Base-by-base conservation (phyloP, 441 rosid species). In the Jatropha podagrica region DNA sequence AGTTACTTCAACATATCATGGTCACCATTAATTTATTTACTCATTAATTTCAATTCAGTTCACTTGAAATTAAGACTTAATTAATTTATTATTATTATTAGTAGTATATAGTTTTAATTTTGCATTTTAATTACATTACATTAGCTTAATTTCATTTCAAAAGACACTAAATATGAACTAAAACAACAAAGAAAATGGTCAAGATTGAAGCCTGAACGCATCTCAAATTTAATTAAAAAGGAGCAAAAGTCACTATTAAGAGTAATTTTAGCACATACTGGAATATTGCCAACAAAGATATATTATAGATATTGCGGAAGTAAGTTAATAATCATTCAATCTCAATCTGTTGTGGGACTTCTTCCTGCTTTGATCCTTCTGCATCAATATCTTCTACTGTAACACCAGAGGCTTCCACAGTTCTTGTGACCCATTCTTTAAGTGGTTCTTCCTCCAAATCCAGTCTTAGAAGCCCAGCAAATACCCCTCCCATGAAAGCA, bases 381-480 rank as follows among this genome's bases (percentile, higher is more conserved):
- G 49, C 86, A 46, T 77, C 74, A 67, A 79, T 78, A 23, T 84
- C 90, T 66, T 91, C 95, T 74, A 76, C 76, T 2, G 85, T 77
- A 52, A 91, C 81, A 63, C 91, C 95, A 2, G 95, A 82, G 0
- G 97, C 91, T 85, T 94, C 97, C n/a, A 88, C 94, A 0, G 96
- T 90, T 77, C 92, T 88, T 0, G 89, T 72, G 55, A 94, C 89
- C 98, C 97, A 94, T 77, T 94, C 97, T 77, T 88, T 92, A 0
- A 94, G 86, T 14, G 98, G 97, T 52, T 92, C 98, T 76, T 94
- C 98, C 48, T 90, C 86, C 58, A 94, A 82, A 88, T 94, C 94
- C 7, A 92, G 97, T 87, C 94, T 89, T 62, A 92, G 72, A 64
- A 94, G 78, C 70, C 98, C 97, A 3, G 97, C 97, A 85, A 94